These are phyloP conservation scores for Hypoxylon subgilvum DNA, from an alignment of 495 filamentous ascomycete genomes.

Conservation along the genomic window DNA sequence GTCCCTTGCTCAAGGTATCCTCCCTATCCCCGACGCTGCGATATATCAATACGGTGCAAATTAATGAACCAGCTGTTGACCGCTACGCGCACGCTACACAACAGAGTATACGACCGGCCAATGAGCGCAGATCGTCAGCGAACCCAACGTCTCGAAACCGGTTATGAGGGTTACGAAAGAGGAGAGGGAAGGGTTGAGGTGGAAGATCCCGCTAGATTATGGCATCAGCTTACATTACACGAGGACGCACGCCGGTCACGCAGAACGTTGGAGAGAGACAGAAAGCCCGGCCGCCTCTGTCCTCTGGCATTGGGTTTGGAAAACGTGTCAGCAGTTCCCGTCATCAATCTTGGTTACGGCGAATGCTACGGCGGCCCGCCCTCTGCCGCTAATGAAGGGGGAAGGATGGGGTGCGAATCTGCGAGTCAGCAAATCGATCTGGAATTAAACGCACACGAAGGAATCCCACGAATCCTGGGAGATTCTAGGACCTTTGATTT, in stretches of 20 bases:
- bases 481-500: slow-evolving; percentile 4
- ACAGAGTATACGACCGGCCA: slow-evolving; percentile 10
- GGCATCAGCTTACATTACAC: slow-evolving; percentile 36
- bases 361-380: slow-evolving; percentile 29
- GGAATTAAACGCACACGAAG: background rate
- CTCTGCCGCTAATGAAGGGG: background rate
- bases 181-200: slow-evolving; percentile 2
- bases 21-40: background rate
- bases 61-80: slow-evolving; percentile 21
- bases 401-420: slow-evolving; percentile 23
- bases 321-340: slow-evolving; percentile 32
- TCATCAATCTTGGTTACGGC: slow-evolving; percentile 19
- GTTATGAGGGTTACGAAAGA: background rate
- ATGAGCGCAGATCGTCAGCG: slow-evolving; percentile 12
- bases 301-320: too few species aligned
- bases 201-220: slow-evolving; percentile 31
- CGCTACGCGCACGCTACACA: slow-evolving; percentile 1
- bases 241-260: background rate
- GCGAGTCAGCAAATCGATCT: slow-evolving; percentile 31
- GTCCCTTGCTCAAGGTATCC: background rate
- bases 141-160: background rate
- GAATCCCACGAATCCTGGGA: slow-evolving; percentile 6
- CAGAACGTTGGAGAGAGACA: slow-evolving; percentile 23
- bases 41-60: slow-evolving; percentile 4
- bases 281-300: slow-evolving; percentile 27